Conservation (phyloP, 192 early-diverging fungal species). For the Umbelopsis isabellina region DNA sequence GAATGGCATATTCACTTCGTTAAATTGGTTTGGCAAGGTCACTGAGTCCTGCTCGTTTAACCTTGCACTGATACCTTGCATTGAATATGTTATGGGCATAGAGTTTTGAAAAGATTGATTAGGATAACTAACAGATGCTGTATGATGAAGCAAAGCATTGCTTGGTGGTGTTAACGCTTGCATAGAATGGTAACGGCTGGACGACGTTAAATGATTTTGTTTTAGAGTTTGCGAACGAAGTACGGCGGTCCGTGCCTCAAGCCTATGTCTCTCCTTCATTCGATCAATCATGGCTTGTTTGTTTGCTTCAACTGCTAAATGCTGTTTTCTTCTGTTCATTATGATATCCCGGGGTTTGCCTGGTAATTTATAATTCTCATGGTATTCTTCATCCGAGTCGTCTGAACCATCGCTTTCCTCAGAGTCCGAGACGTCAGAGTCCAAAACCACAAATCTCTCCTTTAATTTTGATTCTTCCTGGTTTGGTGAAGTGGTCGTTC, state of each 20-base stretch:
- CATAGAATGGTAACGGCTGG: constrained; percentile 1
- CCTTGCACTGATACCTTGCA: constrained; percentile 1
- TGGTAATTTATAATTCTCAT: constrained; percentile 4
- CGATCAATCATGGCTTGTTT: constrained; percentile 8
- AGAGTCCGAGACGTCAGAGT: constrained; percentile 10
- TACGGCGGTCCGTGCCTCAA: neutral
- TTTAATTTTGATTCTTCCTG: neutral
- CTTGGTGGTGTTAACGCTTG: neutral
- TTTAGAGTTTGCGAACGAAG: neutral
- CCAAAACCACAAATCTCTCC: neutral
- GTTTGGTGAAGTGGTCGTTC: neutral
- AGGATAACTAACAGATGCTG: neutral
- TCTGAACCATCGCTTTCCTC: constrained; percentile 1
- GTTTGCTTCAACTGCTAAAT: neutral
- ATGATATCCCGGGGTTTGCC: neutral
- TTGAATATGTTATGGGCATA: neutral
- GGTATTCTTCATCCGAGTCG: neutral
- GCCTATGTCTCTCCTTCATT: constrained; percentile 9
- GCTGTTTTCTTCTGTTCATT: neutral
- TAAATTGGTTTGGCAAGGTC: neutral
- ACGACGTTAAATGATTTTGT: neutral
- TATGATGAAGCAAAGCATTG: no score
- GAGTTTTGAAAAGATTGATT: neutral
- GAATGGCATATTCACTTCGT: neutral
- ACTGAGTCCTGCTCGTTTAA: neutral